Evolutionary conservation across 805 yeast species (phyloP), one percentile per base, ranked within the genome.

Genomic region (Starmerella riodocensis): DNA sequence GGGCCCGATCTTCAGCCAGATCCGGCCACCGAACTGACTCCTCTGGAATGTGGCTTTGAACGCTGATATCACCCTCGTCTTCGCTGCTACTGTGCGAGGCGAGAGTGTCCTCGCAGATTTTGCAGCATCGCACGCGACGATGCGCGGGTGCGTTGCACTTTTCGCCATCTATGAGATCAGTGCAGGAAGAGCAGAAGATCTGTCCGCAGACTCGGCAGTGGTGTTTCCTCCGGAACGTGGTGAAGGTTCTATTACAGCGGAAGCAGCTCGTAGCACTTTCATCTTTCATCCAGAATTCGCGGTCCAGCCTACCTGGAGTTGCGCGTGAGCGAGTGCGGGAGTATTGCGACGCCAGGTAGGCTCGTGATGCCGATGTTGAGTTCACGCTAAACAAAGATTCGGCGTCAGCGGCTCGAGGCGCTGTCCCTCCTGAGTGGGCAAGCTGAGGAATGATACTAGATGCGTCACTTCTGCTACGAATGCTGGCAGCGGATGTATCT

Each of bases 131-230:
- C 24, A 51, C 44, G 5, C 45, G 37, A 16, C 86, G 93, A 20
- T 65, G 65, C 49, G 69, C 65, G n/a, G n/a, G n/a, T 29, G 75
- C 70, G 17, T 45, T 49, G 64, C 82, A 67, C 56, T 66, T 66
- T 37, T 73, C 69, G 35, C 91, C 83, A 43, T 79, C 53, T 52
- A 83, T 62, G 52, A 84, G 70, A 3, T 71, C 61, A 0, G 95
- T 83, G 58, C 98, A 88, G 8, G 70, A 67, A 32, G 79, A 69
- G 58, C 98, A 88, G 54, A 86, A 88, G 35, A 88, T 86, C 57
- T 86, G 94, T 2, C 98, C 98, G 60, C 98, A 88, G 26, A 88
- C 76, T 39, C 98, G 65, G 54, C 98, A 88, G 59, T 88, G 98
- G 56, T 88, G 98, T 48, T 82, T 80, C 49, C 98, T 66, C 56